Percentiles rank a stretch among this genome's conserved stretches.
Evolutionary conservation across 148 eudicot genomes (phyloP).

Genomic region (Limonium bicolor): DNA sequence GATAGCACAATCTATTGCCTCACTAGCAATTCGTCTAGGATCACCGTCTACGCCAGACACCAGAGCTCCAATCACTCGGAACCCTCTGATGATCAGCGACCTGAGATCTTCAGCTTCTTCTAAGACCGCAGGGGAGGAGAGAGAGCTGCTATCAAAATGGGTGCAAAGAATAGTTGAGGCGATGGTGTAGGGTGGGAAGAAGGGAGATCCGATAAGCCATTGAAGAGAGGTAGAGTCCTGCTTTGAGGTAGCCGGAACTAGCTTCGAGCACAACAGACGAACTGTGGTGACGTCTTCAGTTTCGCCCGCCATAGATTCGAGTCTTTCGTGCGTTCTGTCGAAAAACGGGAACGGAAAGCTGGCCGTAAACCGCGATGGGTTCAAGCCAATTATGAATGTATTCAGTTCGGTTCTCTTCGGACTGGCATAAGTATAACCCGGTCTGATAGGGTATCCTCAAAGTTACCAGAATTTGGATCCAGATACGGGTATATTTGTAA

Average conservation of each 20-base stretch:
- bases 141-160: conserved; percentile 28
- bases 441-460: too few relatives aligned
- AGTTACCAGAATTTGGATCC: too few relatives aligned
- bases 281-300: conserved; percentile 11
- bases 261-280: conserved; percentile 33
- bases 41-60: conserved; percentile 22
- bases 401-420: too few relatives aligned
- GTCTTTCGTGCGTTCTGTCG: too few relatives aligned
- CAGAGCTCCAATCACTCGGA: conserved; percentile 76
- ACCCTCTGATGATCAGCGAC: conserved; percentile 49
- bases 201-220: conserved; percentile 84
- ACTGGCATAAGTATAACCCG: too few relatives aligned
- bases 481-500: too few relatives aligned
- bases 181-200: conserved; percentile 43
- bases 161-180: conserved; percentile 72
- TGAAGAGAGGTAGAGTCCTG: conserved; percentile 29
- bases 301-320: conserved; percentile 12
- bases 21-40: conserved; percentile 18
- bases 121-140: conserved; percentile 20
- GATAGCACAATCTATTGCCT: conserved; percentile 35
- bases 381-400: too few relatives aligned
- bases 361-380: too few relatives aligned
- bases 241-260: conserved; percentile 14
- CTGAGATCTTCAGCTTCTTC: conserved; percentile 58
- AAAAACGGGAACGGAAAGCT: too few relatives aligned